Base-by-base conservation (phyloP, 495 filamentous ascomycete species). In the Penicillium malachiteum region DNA sequence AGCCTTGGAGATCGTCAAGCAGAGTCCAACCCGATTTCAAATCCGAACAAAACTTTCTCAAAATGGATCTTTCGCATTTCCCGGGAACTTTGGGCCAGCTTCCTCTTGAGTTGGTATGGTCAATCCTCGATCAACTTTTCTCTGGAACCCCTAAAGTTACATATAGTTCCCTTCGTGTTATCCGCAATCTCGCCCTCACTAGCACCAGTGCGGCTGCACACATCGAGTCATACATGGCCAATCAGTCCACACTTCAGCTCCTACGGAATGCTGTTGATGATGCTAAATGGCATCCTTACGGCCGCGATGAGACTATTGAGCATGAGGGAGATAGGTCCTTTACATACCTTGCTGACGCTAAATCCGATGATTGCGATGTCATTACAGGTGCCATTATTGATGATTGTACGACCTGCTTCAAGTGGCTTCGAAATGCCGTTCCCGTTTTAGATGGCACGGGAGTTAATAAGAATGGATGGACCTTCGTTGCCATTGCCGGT, bases 391-490 rank as follows among this genome's bases (percentile, higher is more conserved):
- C 33, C 2, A 40, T 50, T 40, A 14, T n/a, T 11, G 18, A 39
- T 1, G 34, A 53, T n/a, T 53, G 31, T 16, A 12, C 26, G 4
- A n/a, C 44, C 13, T 50, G 48, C 11, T 45, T 41, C 13, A 34
- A 12, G 18, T 39, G 16, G 7, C 14, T 56, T 5, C 37, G 13
- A 6, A 51, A 52, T 16, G 6, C 13, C 8, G 12, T 39, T 16
- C 48, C 48, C 7, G 16, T 7, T 1, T 10, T 40, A 18, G 17
- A 30, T 13, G 35, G 16, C 8, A 38, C 31, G 0, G 48, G n/a
- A 40, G 35, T 37, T 3, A 50, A 40, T 30, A 9, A 50, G 11
- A 8, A 35, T 31, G 48, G 48, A 16, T 50, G 48, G 48, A 50
- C 16, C 35, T 40, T 39, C 9, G 4, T 50, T 1, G 48, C 48